phyloP scores from a whole-genome alignment of 2,329 filamentous ascomycete species.

The Nemania sp. region DNA sequence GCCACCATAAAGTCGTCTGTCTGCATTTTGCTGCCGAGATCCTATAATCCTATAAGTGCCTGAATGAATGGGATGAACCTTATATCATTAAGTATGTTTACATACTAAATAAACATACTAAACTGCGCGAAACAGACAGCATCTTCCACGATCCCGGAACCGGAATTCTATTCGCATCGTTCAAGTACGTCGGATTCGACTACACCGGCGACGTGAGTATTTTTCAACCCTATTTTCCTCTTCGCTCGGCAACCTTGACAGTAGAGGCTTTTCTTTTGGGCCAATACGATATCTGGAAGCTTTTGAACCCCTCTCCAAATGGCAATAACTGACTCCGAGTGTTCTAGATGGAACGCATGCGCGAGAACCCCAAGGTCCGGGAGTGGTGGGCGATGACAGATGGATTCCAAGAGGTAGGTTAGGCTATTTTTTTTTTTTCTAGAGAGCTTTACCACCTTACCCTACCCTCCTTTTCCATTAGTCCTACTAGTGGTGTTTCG shows the following conservation, averaged over 20 bases:
- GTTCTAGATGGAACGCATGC: conserved; percentile 85
- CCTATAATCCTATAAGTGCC: too few species aligned
- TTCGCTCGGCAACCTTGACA: too few species aligned
- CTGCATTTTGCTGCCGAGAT: background rate
- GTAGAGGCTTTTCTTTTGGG: too few species aligned
- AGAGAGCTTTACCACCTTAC: background rate
- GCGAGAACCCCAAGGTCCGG: conserved; percentile 76
- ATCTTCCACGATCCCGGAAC: conserved; percentile 76
- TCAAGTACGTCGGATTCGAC: conserved; percentile 82
- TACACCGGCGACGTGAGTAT: conserved; percentile 78
- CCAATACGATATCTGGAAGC: too few species aligned
- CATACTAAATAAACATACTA: conserved; percentile 16
- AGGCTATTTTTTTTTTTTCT: background rate
- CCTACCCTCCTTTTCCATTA: background rate
- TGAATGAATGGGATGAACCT: background rate
- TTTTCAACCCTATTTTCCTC: too few species aligned
- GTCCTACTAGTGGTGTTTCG: background rate
- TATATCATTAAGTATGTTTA: background rate
- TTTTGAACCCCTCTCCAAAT: too few species aligned
- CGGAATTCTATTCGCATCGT: conserved; percentile 76
- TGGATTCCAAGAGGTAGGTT: conserved; percentile 72
- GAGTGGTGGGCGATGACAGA: conserved; percentile 89
- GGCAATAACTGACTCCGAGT: too few species aligned
- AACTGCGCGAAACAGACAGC: conserved; percentile 64
- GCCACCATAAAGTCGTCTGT: background rate